Evolutionary conservation across 2,329 filamentous ascomycete genomes (phyloP), one percentile per base, ranked within the genome.

Genomic region (Zymoseptoria crescenta): DNA sequence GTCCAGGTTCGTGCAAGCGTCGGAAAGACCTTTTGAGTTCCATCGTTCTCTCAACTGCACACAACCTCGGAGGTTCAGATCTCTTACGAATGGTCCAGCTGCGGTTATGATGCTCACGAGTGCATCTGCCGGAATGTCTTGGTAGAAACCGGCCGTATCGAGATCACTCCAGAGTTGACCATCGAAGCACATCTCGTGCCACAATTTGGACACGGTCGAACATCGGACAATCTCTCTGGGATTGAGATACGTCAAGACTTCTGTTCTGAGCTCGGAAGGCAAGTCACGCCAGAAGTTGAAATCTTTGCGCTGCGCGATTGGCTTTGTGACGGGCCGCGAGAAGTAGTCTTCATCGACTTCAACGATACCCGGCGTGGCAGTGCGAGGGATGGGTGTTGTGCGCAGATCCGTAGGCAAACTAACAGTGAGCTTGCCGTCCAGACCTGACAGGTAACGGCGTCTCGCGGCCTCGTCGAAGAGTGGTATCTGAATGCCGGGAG

Each of bases 81-180:
- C 86, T 66, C 89, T 89, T 56, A 97, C 85, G 68, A 97, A 99
- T 0, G 93, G 90, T 0, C 93, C 94, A 1, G 91, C 91, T 3
- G 86, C 81, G 0, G 86, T 84, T 69, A 97, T 91, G 62, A 97
- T 91, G 69, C 88, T 91, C 58, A 91, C 84, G 53, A 99, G 77
- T 0, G 89, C 89, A 63, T 89, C 86, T 21, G 88, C 89, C 0
- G 93, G 87, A 64, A 97, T 97, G 56, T 91, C 84, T 64, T 83
- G 83, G 71, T 97, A 96, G 74, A 93, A 97, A 54, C 89, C 86
- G 7, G 91, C 54, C 7, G 72, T 77, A 56, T 97, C 91, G 54
- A 97, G 81, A 49, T 82, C 84, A 3, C 85, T 86, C 94, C 94
- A 99, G 16, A 97, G 77, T 75, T 99, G 94, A 1, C 94, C 94